phyloP scores from a whole-genome alignment of 495 filamentous ascomycete genomes.

The Trichoderma parareesei region DNA sequence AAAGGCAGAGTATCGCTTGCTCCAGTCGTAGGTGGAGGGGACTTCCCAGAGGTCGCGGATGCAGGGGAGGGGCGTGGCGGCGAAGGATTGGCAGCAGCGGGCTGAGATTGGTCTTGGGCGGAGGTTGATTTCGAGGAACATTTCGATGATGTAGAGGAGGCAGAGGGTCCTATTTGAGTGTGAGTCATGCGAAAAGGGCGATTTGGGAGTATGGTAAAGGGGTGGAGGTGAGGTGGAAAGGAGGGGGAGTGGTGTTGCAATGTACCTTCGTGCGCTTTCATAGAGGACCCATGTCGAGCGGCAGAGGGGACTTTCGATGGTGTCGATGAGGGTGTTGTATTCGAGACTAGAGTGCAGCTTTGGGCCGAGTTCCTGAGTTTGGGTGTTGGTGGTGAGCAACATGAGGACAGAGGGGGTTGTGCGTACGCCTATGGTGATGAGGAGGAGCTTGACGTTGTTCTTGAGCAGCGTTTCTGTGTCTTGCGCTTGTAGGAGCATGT shows the following conservation, averaged over 20 bases:
- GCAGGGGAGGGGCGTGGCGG: neutral
- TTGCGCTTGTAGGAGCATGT: conserved; percentile 5
- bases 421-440: neutral
- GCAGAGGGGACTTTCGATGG: neutral
- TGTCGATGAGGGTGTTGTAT: neutral
- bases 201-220: neutral
- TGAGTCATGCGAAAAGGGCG: neutral
- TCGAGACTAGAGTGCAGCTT: neutral
- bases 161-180: neutral
- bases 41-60: conserved; percentile 7
- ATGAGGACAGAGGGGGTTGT: neutral
- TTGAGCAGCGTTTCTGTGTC: neutral
- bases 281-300: neutral
- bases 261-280: neutral
- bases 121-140: neutral
- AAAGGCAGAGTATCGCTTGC: neutral
- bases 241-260: too few relatives aligned
- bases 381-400: neutral
- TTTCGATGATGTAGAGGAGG: neutral
- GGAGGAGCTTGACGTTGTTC: conserved; percentile 2
- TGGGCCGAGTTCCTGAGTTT: neutral
- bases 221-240: neutral
- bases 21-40: conserved; percentile 1
- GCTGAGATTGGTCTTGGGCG: neutral
- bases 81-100: neutral